Base-by-base conservation (phyloP, 2,329 filamentous ascomycete species). In the Apiospora sp. region DNA sequence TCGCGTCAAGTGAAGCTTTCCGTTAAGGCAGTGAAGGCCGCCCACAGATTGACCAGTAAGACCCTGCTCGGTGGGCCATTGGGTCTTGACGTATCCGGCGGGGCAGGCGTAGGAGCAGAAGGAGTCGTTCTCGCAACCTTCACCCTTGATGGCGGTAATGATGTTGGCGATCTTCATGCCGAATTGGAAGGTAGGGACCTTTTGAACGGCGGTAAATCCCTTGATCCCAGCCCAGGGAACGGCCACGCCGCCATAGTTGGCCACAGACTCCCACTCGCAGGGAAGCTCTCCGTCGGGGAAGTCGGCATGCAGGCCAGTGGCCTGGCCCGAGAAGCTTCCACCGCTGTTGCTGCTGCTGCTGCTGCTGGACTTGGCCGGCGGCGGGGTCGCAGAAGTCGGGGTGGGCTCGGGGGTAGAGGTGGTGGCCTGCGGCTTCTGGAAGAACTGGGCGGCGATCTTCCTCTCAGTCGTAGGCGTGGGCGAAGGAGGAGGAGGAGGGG, bases 51-150 rank as follows among this genome's bases (percentile, higher is more conserved):
- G 91, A 75, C 92, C 92, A 70, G 91, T 94, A 49, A 86, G 80
- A 72, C 96, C 96, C 86, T 98, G 96, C 46, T 88, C 87, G 1
- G 77, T 83, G 67, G 96, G 94, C 93, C 95, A 98, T 81, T 98
- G 96, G 3, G 92, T 89, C 89, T 98, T 98, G 83, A 96, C 91
- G 84, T 96, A 97, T 67, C 96, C 96, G 41, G 91, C 84, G n/a
- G 94, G 93, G 87, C 96, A 99, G 72, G 94, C 92, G 80, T 98
- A 98, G 1, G 95, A 97, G 88, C 96, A 98, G 87, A 95, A 95
- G 73, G 87, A 84, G 68, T 91, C 92, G 13, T 86, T 78, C 12
- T 78, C 81, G 84, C 94, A 96, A 73, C 83, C 83, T 22, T 89
- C 83, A 22, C 92, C 93, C 24, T 85, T 85, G 67, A 91, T 83